phyloP scores from a whole-genome alignment of 768 basidiomycete genomes.

The Boletus coccyginus region DNA sequence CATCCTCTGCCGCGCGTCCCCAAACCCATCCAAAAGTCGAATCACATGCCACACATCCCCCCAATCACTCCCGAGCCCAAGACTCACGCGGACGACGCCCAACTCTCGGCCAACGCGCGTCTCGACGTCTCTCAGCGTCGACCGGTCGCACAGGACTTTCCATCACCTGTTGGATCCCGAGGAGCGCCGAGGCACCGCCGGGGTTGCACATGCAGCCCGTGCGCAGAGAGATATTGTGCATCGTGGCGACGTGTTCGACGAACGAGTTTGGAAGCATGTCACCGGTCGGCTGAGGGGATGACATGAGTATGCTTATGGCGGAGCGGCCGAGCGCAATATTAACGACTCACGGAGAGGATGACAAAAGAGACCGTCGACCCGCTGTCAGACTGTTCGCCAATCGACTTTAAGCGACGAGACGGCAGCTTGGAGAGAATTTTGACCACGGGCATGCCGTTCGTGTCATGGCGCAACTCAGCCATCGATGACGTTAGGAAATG shows the following conservation, averaged over 20 bases:
- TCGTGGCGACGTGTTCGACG: constrained; percentile 66
- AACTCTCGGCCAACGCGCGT: constrained; percentile 59
- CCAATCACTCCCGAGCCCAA: constrained; percentile 79
- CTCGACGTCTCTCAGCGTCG: constrained; percentile 63
- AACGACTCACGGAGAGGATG: constrained; percentile 55
- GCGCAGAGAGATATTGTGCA: constrained; percentile 66
- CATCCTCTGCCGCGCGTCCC: constrained; percentile 35
- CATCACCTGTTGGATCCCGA: constrained; percentile 69
- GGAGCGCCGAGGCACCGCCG: constrained; percentile 71
- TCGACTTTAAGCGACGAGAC: constrained; percentile 45
- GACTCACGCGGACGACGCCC: constrained; percentile 72
- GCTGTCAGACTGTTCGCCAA: constrained; percentile 65
- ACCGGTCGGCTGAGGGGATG: constrained; percentile 50
- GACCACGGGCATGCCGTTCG: constrained; percentile 56
- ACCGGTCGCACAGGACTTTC: constrained; percentile 52
- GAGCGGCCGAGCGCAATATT: background rate
- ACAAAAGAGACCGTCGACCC: constrained; percentile 63
- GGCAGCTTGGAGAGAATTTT: constrained; percentile 67
- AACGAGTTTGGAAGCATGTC: constrained; percentile 70
- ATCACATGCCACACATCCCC: constrained; percentile 65
- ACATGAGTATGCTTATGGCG: constrained; percentile 1
- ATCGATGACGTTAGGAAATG: constrained; percentile 59
- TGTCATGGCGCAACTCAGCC: constrained; percentile 58
- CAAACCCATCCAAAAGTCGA: constrained; percentile 46
- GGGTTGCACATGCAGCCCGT: constrained; percentile 91